Conservation (phyloP, 164 flowering plant species). For the Protea cynaroides region DNA sequence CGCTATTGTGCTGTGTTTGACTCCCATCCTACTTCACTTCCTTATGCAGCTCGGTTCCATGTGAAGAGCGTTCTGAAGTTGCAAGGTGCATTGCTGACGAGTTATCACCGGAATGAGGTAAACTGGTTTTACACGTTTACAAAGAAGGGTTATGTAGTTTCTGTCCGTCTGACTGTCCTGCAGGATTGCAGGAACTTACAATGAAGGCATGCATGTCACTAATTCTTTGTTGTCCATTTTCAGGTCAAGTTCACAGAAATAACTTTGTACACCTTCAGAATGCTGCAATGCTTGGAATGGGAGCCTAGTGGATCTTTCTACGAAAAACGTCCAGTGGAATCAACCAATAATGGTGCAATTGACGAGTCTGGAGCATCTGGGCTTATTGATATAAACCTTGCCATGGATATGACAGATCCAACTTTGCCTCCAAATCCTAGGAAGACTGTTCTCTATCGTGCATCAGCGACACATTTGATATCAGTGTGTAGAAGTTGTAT, state of each 20-base stretch:
- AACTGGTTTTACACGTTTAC: slow-evolving; percentile 6
- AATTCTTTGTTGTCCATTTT: slow-evolving; percentile 14
- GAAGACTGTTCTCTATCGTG: slow-evolving; percentile 81
- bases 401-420: slow-evolving; percentile 77
- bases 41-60: slow-evolving; percentile 72
- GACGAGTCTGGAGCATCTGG: slow-evolving; percentile 76
- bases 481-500: slow-evolving; percentile 64
- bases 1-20: slow-evolving; percentile 62
- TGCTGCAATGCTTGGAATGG: slow-evolving; percentile 98
- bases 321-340: slow-evolving; percentile 50
- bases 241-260: slow-evolving; percentile 95
- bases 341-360: slow-evolving; percentile 48
- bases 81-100: slow-evolving; percentile 73
- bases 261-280: slow-evolving; percentile 83
- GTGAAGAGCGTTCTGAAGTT: slow-evolving; percentile 73
- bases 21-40: slow-evolving; percentile 53
- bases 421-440: slow-evolving; percentile 85
- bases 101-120: slow-evolving; percentile 95
- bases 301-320: slow-evolving; percentile 89
- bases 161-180: not conserved
- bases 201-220: not conserved
- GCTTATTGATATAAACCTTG: slow-evolving; percentile 75
- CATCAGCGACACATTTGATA: slow-evolving; percentile 71
- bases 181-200: not conserved
- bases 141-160: not conserved